Conservation (phyloP, 108 stramenopile genomes). For the Conticribra weissflogii region DNA sequence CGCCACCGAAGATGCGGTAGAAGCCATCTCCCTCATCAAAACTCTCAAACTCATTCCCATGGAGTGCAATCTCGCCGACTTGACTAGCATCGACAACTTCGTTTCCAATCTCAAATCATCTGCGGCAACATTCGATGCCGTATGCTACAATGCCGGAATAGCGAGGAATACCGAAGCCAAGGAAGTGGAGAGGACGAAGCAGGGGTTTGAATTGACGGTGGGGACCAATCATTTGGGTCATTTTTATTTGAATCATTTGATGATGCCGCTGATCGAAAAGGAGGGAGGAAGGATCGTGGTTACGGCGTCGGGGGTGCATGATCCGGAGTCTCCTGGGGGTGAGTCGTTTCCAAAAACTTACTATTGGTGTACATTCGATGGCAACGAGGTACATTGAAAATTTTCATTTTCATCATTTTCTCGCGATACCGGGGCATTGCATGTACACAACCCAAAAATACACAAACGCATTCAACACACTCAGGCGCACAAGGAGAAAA, state of each 20-base stretch:
- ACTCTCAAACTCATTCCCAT: constrained; percentile 63
- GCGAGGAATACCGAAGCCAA: constrained; percentile 70
- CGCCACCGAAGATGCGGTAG: constrained; percentile 39
- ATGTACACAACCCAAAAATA: no score
- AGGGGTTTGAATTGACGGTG: constrained; percentile 86
- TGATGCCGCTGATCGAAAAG: constrained; percentile 58
- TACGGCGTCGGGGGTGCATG: constrained; percentile 86
- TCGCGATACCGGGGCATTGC: no score
- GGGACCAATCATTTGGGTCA: constrained; percentile 98
- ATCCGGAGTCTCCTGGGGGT: constrained; percentile 86
- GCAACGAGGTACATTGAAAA: no score
- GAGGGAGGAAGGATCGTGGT: constrained; percentile 70
- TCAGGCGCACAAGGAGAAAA: constrained; percentile 67
- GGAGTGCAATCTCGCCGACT: constrained; percentile 80
- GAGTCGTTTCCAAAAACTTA: no score
- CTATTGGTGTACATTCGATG: no score
- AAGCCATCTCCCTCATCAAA: constrained; percentile 26
- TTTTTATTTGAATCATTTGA: constrained; percentile 87
- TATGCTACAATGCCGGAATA: constrained; percentile 88
- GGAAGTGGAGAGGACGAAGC: constrained; percentile 68
- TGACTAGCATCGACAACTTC: constrained; percentile 63
- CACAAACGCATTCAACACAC: no score
- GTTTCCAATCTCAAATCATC: constrained; percentile 37
- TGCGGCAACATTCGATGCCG: no score
- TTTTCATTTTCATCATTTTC: no score